Conservation (phyloP, 192 early-diverging fungal genomes). For the Fimicolochytrium jonesii region DNA sequence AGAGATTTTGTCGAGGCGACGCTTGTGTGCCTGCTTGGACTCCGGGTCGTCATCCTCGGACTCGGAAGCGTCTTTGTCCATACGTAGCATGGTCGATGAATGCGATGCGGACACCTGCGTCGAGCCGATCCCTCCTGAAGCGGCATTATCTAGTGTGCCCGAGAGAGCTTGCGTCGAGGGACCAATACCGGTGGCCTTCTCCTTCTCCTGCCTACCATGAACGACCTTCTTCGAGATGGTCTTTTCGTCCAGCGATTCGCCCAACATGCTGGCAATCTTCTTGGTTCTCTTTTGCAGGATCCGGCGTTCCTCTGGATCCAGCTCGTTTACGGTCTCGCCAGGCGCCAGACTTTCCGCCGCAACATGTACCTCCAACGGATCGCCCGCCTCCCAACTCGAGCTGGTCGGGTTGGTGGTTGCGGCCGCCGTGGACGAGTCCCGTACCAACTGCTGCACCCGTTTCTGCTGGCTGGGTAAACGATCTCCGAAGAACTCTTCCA, state of each 20-base stretch:
- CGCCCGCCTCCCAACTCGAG: neutral
- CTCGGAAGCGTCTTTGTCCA: neutral
- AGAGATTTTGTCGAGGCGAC: constrained; percentile 43
- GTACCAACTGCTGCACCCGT: constrained; percentile 17
- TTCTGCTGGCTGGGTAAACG: constrained; percentile 27
- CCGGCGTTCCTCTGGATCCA: constrained; percentile 51
- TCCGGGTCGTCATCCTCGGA: constrained; percentile 18
- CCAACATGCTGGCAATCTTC: constrained; percentile 58
- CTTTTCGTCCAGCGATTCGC: constrained; percentile 52
- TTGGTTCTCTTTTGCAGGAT: constrained; percentile 54
- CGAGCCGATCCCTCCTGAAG: neutral
- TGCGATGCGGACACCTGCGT: neutral
- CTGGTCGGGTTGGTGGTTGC: neutral
- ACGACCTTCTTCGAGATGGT: constrained; percentile 31
- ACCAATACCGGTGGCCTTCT: neutral
- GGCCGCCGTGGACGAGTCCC: neutral
- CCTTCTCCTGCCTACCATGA: neutral
- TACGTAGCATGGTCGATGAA: no score
- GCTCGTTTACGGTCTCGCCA: constrained; percentile 40
- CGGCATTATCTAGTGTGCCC: neutral
- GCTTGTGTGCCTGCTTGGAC: constrained; percentile 30
- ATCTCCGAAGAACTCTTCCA: constrained; percentile 29
- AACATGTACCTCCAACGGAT: neutral
- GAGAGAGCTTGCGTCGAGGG: neutral
- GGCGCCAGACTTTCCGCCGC: neutral